A percentile compares a stretch with the other conserved stretches of the same genome.
Evolutionary conservation across 371 early-diverging fungal species (phyloP).

Genomic region (Apophysomyces ossiformis): DNA sequence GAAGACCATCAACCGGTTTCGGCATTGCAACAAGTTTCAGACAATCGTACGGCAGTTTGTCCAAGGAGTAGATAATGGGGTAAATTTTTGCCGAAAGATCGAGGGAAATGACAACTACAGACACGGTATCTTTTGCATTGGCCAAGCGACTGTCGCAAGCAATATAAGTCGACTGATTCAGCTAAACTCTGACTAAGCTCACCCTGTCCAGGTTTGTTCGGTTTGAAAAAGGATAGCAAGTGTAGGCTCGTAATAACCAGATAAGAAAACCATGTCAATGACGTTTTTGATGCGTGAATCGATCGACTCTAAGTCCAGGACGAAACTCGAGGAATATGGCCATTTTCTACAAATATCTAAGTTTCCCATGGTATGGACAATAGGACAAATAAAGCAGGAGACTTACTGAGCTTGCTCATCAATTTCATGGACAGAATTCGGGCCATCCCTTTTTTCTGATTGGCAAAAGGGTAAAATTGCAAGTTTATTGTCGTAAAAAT

Average conservation of each 20-base stretch:
- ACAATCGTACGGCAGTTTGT: constrained; percentile 84
- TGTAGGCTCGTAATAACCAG: constrained; percentile 93
- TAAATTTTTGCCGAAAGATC: constrained; percentile 75
- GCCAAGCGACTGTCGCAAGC: constrained; percentile 60
- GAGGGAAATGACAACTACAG: constrained; percentile 86
- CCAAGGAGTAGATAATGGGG: constrained; percentile 82
- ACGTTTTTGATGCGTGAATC: constrained; percentile 80
- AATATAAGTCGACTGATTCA: background rate
- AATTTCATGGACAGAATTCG: constrained; percentile 23
- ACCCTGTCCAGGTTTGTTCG: constrained; percentile 89
- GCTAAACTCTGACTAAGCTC: constrained; percentile 23
- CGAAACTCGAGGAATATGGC: constrained; percentile 80
- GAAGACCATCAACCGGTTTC: constrained; percentile 86
- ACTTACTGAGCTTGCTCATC: constrained; percentile 56
- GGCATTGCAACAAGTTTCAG: constrained; percentile 76
- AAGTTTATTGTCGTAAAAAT: constrained; percentile 85
- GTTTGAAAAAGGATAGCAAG: constrained; percentile 92
- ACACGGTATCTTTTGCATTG: constrained; percentile 75
- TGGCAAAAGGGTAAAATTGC: constrained; percentile 92
- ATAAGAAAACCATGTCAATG: constrained; percentile 88
- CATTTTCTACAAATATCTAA: constrained; percentile 47
- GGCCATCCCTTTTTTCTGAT: constrained; percentile 56
- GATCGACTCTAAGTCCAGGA: constrained; percentile 73
- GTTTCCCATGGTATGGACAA: background rate
- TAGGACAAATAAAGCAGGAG: background rate